Evolutionary conservation across 352 stramenopile species (phyloP).

Genomic region (Peronospora farinosa): DNA sequence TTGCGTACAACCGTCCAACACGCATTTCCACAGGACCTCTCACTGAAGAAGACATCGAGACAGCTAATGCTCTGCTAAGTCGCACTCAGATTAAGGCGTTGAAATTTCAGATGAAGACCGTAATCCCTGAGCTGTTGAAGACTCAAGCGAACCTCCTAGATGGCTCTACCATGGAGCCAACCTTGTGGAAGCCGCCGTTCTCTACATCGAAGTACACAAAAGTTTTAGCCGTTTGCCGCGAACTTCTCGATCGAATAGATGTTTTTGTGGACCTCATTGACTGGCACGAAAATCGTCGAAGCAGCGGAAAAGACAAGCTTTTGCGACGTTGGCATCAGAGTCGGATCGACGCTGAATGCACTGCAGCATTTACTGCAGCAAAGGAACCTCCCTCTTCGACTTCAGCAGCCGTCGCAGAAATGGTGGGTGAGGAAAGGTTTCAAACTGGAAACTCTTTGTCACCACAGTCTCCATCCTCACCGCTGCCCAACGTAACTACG

Average conservation of each 20-base stretch:
- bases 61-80: constrained; percentile 28
- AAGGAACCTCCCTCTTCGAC: constrained; percentile 24
- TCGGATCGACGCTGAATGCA: constrained; percentile 31
- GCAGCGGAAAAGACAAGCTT: constrained; percentile 23
- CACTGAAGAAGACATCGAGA: constrained; percentile 26
- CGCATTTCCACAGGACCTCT: constrained; percentile 1
- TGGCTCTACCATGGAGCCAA: constrained; percentile 46
- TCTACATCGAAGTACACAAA: constrained; percentile 49
- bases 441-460: constrained; percentile 6
- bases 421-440: constrained; percentile 9
- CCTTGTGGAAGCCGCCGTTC: constrained; percentile 52
- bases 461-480: constrained; percentile 12
- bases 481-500: constrained; percentile 21
- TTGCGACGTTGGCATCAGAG: constrained; percentile 26
- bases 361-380: constrained; percentile 28
- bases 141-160: constrained; percentile 43
- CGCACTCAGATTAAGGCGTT: constrained; percentile 32
- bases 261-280: constrained; percentile 60
- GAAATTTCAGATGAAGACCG: constrained; percentile 33
- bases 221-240: constrained; percentile 41
- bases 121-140: constrained; percentile 34
- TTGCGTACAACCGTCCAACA: constrained; percentile 31
- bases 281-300: constrained; percentile 48
- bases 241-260: constrained; percentile 44
- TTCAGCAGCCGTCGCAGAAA: constrained; percentile 14